Percentiles rank a stretch among this genome's conserved stretches.
Conservation (phyloP, 75 land plant species). For the Cupressus sempervirens region DNA sequence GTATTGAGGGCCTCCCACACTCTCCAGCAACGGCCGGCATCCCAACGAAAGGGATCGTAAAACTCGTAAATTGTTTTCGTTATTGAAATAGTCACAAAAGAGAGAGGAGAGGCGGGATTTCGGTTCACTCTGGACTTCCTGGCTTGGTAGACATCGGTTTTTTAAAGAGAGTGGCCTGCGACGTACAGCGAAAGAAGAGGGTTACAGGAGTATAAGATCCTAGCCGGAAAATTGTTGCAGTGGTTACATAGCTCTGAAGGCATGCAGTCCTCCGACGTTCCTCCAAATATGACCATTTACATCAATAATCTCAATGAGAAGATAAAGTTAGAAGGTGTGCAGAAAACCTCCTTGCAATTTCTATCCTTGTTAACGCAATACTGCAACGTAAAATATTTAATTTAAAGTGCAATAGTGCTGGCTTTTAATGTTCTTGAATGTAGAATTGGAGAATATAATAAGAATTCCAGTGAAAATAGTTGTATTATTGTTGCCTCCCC, state of each 20-base stretch:
- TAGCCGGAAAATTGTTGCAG: background rate
- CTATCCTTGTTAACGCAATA: background rate
- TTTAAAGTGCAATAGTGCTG: background rate
- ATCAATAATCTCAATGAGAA: slow-evolving; percentile 99
- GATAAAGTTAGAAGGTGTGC: slow-evolving; percentile 74
- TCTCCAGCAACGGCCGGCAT: too few relatives aligned
- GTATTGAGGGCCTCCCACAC: too few relatives aligned
- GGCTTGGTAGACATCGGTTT: background rate
- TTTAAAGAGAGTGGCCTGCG: background rate
- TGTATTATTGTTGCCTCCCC: too few relatives aligned
- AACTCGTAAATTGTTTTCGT: too few relatives aligned
- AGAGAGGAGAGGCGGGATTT: background rate
- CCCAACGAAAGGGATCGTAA: too few relatives aligned
- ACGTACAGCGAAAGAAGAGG: background rate
- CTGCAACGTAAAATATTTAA: background rate
- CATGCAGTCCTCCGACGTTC: slow-evolving; percentile 46
- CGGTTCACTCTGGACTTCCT: background rate
- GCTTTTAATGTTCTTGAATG: background rate
- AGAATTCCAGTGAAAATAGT: too few relatives aligned
- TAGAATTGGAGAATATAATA: background rate
- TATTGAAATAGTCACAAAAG: background rate
- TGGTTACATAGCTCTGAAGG: background rate
- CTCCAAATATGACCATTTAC: slow-evolving; percentile 87
- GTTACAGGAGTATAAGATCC: background rate
- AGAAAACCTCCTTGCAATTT: background rate